These are phyloP conservation scores for Leccinum subtestaceum DNA, from an alignment of 768 basidiomycete genomes.

Conservation along the genomic window DNA sequence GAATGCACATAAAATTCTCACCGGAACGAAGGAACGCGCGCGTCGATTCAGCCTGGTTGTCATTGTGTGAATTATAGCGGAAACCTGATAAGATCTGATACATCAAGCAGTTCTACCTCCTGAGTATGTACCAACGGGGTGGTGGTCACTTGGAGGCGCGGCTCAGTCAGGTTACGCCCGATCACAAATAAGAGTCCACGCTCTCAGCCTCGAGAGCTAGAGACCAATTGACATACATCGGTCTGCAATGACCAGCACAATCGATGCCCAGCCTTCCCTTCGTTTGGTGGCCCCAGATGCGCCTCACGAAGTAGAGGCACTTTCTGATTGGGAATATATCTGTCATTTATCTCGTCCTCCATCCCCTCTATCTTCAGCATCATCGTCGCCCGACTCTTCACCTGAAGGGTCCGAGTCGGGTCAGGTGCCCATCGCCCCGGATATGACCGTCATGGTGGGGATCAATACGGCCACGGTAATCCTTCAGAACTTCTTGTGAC, in stretches of 20 bases:
- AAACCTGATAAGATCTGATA: conserved; percentile 7
- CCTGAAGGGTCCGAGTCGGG: not conserved
- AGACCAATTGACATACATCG: not conserved
- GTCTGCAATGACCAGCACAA: not conserved
- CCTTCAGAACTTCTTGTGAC: not conserved
- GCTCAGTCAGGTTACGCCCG: no score
- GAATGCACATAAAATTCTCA: not conserved
- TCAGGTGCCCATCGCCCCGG: no score
- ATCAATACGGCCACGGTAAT: not conserved
- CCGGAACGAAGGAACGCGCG: not conserved
- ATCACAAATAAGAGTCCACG: no score
- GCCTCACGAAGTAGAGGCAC: no score
- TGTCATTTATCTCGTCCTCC: not conserved
- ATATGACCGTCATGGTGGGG: not conserved
- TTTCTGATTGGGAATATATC: not conserved
- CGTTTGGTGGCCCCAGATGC: not conserved
- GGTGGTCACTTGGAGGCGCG: no score
- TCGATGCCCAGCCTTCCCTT: not conserved
- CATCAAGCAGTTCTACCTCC: not conserved
- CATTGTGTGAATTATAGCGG: conserved; percentile 11
- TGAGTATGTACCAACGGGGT: no score
- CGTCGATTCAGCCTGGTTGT: not conserved
- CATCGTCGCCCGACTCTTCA: not conserved
- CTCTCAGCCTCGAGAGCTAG: no score
- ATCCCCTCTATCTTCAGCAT: not conserved